Base-by-base conservation (phyloP, 352 stramenopile species). In the Phytophthora tentaculata region DNA sequence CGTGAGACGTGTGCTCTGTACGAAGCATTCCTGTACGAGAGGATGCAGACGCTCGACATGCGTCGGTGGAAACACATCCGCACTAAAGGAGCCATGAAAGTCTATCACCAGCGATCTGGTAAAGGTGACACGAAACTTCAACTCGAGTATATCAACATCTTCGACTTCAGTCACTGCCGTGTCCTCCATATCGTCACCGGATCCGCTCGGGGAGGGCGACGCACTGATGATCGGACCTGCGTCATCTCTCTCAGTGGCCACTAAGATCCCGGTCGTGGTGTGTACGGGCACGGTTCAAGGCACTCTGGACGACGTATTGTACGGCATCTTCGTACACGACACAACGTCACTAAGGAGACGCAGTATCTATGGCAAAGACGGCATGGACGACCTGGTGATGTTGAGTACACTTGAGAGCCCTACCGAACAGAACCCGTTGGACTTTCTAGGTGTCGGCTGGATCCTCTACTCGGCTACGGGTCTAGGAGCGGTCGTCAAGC, bases 271-370 rank as follows among this genome's bases (percentile, higher is more conserved):
- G 0, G 45, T 79, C 12, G 71, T 82, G 28, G 17, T 84, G n/a
- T 65, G 59, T 23, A 74, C 57, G 4, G 78, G 76, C 5, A 74
- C 65, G 10, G 54, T 81, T 8, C 64, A 77, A 8, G 80, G 83
- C 19, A 76, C 69, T 17, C 35, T 91, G 16, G 80, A 89, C 23
- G 83, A 91, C 53, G 65, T 73, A 17, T 68, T 89, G 56, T 89
- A 88, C 56, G 80, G 79, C 26, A 63, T 58, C 28, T 70, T 74
- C 24, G 74, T 74, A 23, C 67, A 80, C 43, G 77, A 88, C 66
- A 80, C 74, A 29, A 37, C 60, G 5, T 77, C 76, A 22, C 56
- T 87, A 20, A 73, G 69, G 2, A 37, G 52, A 7, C 78, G 71
- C 10, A 74, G 65, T 16, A 26, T 62, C 17, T 84, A 78, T 69